Evolutionary conservation across 495 filamentous ascomycete species (phyloP).

Genomic region (Lasiosphaeris hirsuta): DNA sequence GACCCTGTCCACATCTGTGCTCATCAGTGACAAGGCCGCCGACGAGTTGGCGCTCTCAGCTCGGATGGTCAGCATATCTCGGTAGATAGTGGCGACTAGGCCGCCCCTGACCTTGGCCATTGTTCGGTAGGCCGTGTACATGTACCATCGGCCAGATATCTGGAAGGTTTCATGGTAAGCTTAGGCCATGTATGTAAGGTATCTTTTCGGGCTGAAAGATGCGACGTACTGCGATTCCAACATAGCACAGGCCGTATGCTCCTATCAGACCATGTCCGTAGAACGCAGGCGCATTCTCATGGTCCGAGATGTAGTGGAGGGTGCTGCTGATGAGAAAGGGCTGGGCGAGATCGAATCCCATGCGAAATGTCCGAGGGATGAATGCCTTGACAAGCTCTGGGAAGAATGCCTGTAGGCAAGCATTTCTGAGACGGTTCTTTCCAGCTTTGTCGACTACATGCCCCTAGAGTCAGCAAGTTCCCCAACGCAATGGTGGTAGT

Average conservation of each 20-base stretch:
- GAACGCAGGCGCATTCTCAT: constrained; percentile 31
- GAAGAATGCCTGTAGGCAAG: background rate
- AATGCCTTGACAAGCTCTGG: constrained; percentile 11
- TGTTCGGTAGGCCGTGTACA: constrained; percentile 24
- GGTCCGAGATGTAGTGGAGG: constrained; percentile 9
- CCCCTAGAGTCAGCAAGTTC: too few species aligned
- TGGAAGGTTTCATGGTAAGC: constrained; percentile 51
- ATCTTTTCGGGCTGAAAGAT: background rate
- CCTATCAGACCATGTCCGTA: constrained; percentile 43
- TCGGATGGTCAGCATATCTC: constrained; percentile 13
- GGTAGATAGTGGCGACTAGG: constrained; percentile 25
- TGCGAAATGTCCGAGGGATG: constrained; percentile 21
- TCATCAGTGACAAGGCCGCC: constrained; percentile 28
- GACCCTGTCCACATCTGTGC: constrained; percentile 27
- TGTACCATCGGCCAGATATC: constrained; percentile 15
- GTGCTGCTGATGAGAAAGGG: constrained; percentile 26
- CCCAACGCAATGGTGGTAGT: background rate
- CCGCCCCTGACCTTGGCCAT: constrained; percentile 28
- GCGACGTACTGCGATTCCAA: background rate
- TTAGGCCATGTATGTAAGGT: too few species aligned
- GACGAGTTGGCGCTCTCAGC: constrained; percentile 15
- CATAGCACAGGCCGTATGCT: background rate
- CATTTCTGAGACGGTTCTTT: background rate
- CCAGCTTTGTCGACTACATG: background rate
- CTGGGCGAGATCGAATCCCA: constrained; percentile 23